These are phyloP conservation scores for Escovopsis sp. DNA, from an alignment of 2,329 filamentous ascomycete genomes.

Conservation along the genomic window DNA sequence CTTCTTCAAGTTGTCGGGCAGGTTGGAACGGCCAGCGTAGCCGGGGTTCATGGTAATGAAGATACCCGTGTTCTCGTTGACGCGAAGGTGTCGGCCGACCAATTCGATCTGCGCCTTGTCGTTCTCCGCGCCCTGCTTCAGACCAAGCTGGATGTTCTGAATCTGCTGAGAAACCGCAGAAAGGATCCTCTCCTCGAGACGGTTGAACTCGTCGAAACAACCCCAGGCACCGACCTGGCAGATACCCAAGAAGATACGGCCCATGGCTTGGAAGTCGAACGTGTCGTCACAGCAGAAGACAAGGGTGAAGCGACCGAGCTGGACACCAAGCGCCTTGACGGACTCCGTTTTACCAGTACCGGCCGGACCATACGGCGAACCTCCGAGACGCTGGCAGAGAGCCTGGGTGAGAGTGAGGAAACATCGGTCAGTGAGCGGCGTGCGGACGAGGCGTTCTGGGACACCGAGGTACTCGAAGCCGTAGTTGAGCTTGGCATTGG, in stretches of 20 bases:
- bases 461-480: slow-evolving; percentile 98
- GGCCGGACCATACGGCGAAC: slow-evolving; percentile 91
- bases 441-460: slow-evolving; percentile 87
- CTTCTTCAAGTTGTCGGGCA: slow-evolving; percentile 99
- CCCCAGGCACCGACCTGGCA: slow-evolving; percentile 99
- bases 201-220: slow-evolving; percentile 99
- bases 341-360: slow-evolving; percentile 99
- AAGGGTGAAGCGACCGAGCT: slow-evolving; percentile 91
- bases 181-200: slow-evolving; percentile 91
- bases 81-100: slow-evolving; percentile 75
- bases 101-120: slow-evolving; percentile 84
- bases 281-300: slow-evolving; percentile 99
- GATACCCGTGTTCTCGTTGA: slow-evolving; percentile 89
- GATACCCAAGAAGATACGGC: slow-evolving; percentile 96
- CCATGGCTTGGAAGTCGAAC: slow-evolving; percentile 99
- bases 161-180: slow-evolving; percentile 98
- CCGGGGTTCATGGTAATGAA: slow-evolving; percentile 99
- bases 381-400: slow-evolving; percentile 84
- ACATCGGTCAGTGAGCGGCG: slow-evolving; percentile 91
- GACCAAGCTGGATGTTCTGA: slow-evolving; percentile 93
- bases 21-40: slow-evolving; percentile 92
- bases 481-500: slow-evolving; percentile 88
- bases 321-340: slow-evolving; percentile 91
- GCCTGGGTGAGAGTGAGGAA: slow-evolving; percentile 97
- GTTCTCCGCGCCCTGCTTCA: slow-evolving; percentile 72